A percentile compares a stretch with the other conserved stretches of the same genome.
Evolutionary conservation across 2,329 filamentous ascomycete genomes (phyloP).

Genomic region (Colletotrichum brevisporum): DNA sequence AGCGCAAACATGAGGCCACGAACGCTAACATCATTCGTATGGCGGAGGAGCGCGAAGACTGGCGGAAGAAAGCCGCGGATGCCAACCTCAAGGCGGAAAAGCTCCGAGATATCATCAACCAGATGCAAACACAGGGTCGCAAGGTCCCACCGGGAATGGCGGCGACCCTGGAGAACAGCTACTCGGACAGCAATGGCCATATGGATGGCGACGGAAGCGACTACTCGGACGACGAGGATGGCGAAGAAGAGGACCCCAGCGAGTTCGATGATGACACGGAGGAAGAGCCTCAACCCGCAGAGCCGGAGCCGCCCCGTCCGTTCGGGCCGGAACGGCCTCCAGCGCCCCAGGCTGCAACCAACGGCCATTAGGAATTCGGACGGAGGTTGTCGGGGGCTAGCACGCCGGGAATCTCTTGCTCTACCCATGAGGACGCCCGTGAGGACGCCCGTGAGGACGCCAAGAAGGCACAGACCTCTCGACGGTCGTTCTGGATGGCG

Average conservation of each 20-base stretch:
- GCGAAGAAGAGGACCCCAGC: slow-evolving; percentile 73
- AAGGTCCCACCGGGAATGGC: slow-evolving; percentile 77
- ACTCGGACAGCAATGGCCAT: slow-evolving; percentile 66
- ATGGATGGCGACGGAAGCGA: slow-evolving; percentile 72
- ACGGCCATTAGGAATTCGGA: slow-evolving; percentile 57
- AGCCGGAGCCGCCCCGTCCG: slow-evolving; percentile 55
- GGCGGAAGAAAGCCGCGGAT: slow-evolving; percentile 74
- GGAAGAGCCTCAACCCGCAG: slow-evolving; percentile 60
- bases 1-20: slow-evolving; percentile 92
- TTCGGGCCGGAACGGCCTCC: slow-evolving; percentile 66
- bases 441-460: slow-evolving; percentile 11
- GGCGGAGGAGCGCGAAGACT: slow-evolving; percentile 92
- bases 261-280: slow-evolving; percentile 75
- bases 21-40: slow-evolving; percentile 97
- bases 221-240: slow-evolving; percentile 74
- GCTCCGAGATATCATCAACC: slow-evolving; percentile 93
- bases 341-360: slow-evolving; percentile 53
- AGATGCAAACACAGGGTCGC: slow-evolving; percentile 95
- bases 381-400: slow-evolving; percentile 30
- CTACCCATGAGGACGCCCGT: slow-evolving; percentile 11
- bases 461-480: slow-evolving; percentile 3
- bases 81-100: slow-evolving; percentile 84
- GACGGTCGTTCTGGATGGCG: slow-evolving; percentile 7
- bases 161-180: slow-evolving; percentile 71
- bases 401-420: not conserved